Conservation (phyloP, 2,329 filamentous ascomycete species). For the Nannizziopsis arthrosporioides region DNA sequence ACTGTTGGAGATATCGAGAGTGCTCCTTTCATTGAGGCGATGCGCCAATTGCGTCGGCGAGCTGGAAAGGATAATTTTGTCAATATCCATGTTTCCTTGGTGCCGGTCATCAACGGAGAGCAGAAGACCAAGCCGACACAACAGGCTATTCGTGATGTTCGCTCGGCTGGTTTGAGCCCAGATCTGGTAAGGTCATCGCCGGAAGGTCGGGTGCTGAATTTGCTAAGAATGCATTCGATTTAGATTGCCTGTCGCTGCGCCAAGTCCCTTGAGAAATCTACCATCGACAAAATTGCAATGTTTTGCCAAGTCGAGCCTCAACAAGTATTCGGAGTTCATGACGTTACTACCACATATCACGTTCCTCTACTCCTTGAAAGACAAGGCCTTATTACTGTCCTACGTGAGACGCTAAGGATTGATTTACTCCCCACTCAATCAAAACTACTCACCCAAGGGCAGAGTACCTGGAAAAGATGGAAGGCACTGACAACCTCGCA, state of each 20-base stretch:
- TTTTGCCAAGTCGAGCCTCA: conserved; percentile 77
- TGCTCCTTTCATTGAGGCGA: conserved; percentile 72
- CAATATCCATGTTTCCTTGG: conserved; percentile 77
- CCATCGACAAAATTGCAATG: conserved; percentile 75
- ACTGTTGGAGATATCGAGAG: conserved; percentile 65
- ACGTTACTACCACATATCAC: conserved; percentile 85
- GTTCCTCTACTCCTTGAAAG: conserved; percentile 84
- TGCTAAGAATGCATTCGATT: background rate
- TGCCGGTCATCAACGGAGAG: conserved; percentile 62
- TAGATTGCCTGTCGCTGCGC: conserved; percentile 90
- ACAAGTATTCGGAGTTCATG: conserved; percentile 76
- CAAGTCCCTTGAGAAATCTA: conserved; percentile 56
- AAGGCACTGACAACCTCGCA: conserved; percentile 56
- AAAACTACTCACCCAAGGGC: conserved; percentile 50
- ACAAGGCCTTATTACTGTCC: conserved; percentile 59
- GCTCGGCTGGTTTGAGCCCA: conserved; percentile 64
- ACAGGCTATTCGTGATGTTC: conserved; percentile 70
- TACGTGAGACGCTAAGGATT: conserved; percentile 55
- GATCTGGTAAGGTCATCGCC: conserved; percentile 46
- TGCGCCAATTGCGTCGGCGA: conserved; percentile 62
- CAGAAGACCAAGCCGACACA: conserved; percentile 98
- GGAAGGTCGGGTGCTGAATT: background rate
- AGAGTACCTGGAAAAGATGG: conserved; percentile 68
- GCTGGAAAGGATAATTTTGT: conserved; percentile 68
- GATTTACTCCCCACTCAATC: conserved; percentile 45